Evolutionary conservation across 345 rosid genomes (phyloP).

Genomic region (Salix purpurea): DNA sequence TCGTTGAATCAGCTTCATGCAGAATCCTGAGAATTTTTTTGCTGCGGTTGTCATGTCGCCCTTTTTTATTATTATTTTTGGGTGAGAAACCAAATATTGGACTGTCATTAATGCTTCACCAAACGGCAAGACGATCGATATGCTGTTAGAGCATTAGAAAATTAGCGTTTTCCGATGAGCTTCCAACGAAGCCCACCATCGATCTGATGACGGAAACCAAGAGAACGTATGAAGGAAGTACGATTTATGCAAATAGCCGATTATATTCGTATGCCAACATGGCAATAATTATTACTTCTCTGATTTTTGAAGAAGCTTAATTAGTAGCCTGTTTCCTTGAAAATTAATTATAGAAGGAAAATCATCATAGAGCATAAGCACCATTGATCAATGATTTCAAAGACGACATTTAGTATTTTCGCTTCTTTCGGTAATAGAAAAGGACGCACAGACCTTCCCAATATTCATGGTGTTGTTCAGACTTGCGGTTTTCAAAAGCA

Average conservation of each 20-base stretch:
- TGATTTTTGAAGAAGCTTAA: no score
- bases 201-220: not conserved
- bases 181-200: no score
- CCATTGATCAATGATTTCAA: not conserved
- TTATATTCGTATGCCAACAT: not conserved
- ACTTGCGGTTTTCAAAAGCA: not conserved
- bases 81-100: not conserved
- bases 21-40: not conserved
- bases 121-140: not conserved
- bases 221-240: not conserved
- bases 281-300: not conserved
- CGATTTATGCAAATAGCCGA: not conserved
- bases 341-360: no score
- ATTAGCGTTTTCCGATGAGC: no score
- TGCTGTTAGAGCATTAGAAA: not conserved
- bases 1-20: no score
- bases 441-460: not conserved
- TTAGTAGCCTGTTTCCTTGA: no score
- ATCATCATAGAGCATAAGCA: no score
- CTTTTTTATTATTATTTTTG: no score
- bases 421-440: not conserved
- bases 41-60: not conserved
- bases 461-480: not conserved
- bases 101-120: no score
- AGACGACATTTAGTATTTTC: not conserved